Base-by-base conservation (phyloP, 306 rosid species). In the Abrus pulchellus region DNA sequence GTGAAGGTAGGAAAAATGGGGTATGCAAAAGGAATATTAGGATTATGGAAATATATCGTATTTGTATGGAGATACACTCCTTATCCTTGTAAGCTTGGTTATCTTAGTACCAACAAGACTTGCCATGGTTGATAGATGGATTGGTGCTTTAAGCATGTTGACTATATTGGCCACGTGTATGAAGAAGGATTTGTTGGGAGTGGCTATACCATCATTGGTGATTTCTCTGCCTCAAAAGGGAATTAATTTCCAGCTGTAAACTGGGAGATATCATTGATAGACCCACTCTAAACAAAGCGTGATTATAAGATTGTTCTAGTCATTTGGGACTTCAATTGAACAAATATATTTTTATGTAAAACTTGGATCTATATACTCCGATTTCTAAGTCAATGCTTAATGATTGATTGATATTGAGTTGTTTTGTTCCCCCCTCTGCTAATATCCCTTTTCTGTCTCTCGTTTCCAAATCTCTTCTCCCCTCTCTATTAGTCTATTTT, bases 11-110 rank as follows among this genome's bases (percentile, higher is more conserved):
- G 78, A 30, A 28, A 12, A 11, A 13, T 70, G 28, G 47, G 6
- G 12, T 14, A 20, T 73, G 67, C 7, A 38, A 72, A 20, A 54
- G 33, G 50, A 55, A 40, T 27, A 53, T 53, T 72, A 54, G 27
- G 65, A 54, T 54, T 54, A 5, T 59, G 68, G 68, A 45, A 74
- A 57, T 74, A 3, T 57, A 57, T 57, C 45, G 41, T 41, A 56
- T 57, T 41, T 43, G 65, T 29, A 30, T 59, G 65, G 41, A 28
- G 4, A 6, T 56, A 57, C 32, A 44, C 41, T 40, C 54, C 40
- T 27, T 73, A 43, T 40, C 54, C 40, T 27, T 73, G 29, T 56
- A 53, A 27, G 77, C 48, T 53, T 53, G 27, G 38, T 72, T 72
- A 14, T 53, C 5, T 29, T 9, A 34, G 36, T 57, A 29, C 63